Evolutionary conservation across 116 monocot species (phyloP), one percentile per base, ranked within the genome.

Genomic region (Zostera marina): DNA sequence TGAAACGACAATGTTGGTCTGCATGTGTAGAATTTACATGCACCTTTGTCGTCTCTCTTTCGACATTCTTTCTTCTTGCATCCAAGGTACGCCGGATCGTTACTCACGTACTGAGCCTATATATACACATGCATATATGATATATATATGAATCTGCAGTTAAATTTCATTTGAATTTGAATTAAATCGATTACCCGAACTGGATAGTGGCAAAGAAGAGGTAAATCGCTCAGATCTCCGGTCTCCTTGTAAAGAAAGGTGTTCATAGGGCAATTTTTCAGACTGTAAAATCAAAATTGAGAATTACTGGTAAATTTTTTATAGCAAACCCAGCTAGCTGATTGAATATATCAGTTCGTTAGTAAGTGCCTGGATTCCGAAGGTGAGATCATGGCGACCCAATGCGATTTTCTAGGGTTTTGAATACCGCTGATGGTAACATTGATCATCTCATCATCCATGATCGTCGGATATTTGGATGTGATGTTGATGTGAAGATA

Each of bases 131-230:
- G 8, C 4, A 58, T 58, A 11, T 11, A 58, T 16, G n/a, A 11
- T 9, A 41, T 8, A 26, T 41, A 41, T 41, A 5, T 41, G n/a
- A 7, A 16, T 19, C 8, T 8, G 12, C 12, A 44, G 1, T 1
- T 44, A 44, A 9, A 8, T 12, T 0, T 44, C 43, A 44, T 44
- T 44, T 44, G 7, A 19, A 56, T 44, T n/a, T n/a, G n/a, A 5
- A 46, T 13, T 45, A 12, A n/a, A 11, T 45, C n/a, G 11, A 45
- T 15, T 67, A 87, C 87, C 87, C 82, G 79, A 65, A 87, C 82
- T 66, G 87, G 82, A 60, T 87, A 87, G 56, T 87, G 79, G 69
- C 87, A 82, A 23, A 87, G 74, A 59, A 87, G 79, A 67, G 79
- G 87, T 22, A 82, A 65, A 9, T 24, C 54, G 44, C 72, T 77